Base-by-base conservation (phyloP, 768 basidiomycete genomes). In the Termitomyces sp. region DNA sequence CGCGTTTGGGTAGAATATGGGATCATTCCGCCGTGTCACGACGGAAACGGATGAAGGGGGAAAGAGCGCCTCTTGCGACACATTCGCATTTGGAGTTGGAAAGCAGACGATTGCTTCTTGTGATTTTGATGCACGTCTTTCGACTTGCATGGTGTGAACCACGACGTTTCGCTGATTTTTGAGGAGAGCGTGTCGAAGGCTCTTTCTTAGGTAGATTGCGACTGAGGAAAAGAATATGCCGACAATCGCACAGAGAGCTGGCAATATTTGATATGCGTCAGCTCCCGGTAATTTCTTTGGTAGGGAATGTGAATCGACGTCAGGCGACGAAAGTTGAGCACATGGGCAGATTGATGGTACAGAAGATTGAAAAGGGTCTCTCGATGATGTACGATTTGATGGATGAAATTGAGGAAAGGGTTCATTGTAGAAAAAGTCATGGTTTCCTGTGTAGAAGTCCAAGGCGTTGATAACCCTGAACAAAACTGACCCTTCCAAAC, bases 401-500 rank as follows among this genome's bases (percentile, higher is more conserved):
- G 19, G 4, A 23, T n/a, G 34, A 34, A 12, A 14, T 30, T 43
- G 48, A 7, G 28, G 47, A 12, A 56, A 56, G 17, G 44, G 27
- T 17, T 42, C 34, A 5, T 48, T 25, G 10, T 41, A 48, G 17
- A 47, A 40, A 2, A 55, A 10, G 21, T 9, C 44, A 28, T 35
- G 48, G 23, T 56, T 56, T 17, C 48, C 55, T 35, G 55, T 51
- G n/a, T 56, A 56, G 12, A 56, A 56, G 25, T 56, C 55, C 34
- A 56, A 8, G 14, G 48, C 42, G 9, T 56, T 37, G 42, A 56
- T 56, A 25, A 19, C 17, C 27, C 28, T 56, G 48, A 44, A 50
- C 10, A 56, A 42, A 35, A 35, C 5, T 11, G 30, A 43, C 19
- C 46, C 42, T 28, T 28, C 55, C 30, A 56, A 32, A 35, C 21